Percentiles rank a stretch among this genome's conserved stretches.
Evolutionary conservation across 345 rosid genomes (phyloP).

Genomic region (Triadica sebifera): DNA sequence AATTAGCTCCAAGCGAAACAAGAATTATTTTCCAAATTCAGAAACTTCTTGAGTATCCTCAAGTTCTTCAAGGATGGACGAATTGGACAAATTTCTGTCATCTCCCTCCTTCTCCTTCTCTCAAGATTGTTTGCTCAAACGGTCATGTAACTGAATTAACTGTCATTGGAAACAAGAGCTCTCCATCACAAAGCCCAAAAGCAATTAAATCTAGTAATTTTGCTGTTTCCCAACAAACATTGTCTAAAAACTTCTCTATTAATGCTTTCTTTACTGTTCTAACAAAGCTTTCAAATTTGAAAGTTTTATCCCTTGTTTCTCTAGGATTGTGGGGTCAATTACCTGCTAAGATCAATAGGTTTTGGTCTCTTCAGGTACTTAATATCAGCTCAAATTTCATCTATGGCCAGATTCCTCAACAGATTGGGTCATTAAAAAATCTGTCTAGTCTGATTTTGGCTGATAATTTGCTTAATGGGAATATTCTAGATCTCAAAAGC

Average conservation of each 20-base stretch:
- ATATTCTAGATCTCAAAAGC: slow-evolving; percentile 55
- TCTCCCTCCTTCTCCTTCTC: slow-evolving; percentile 57
- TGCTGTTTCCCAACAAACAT: slow-evolving; percentile 29
- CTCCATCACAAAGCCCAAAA: slow-evolving; percentile 26
- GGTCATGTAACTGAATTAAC: slow-evolving; percentile 55
- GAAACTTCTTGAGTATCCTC: slow-evolving; percentile 66
- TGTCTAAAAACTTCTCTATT: slow-evolving; percentile 52
- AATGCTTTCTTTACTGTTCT: slow-evolving; percentile 68
- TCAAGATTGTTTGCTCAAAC: slow-evolving; percentile 53
- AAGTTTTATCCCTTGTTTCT: slow-evolving; percentile 60
- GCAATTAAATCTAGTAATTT: slow-evolving; percentile 21
- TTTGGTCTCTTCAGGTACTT: slow-evolving; percentile 50
- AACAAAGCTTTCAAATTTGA: slow-evolving; percentile 60
- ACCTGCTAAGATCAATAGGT: slow-evolving; percentile 52
- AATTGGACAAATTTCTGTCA: slow-evolving; percentile 74
- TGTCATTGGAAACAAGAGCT: slow-evolving; percentile 57
- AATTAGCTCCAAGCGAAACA: slow-evolving; percentile 53
- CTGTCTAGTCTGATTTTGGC: slow-evolving; percentile 59
- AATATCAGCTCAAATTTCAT: slow-evolving; percentile 78
- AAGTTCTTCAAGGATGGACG: slow-evolving; percentile 65
- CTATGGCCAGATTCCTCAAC: slow-evolving; percentile 52
- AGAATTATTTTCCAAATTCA: slow-evolving; percentile 54
- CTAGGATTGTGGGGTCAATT: slow-evolving; percentile 78
- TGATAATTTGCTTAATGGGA: slow-evolving; percentile 60
- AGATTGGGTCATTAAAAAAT: slow-evolving; percentile 45